Evolutionary conservation across 2,329 filamentous ascomycete genomes (phyloP), one percentile per base, ranked within the genome.

Genomic region (Escovopsis sp.): DNA sequence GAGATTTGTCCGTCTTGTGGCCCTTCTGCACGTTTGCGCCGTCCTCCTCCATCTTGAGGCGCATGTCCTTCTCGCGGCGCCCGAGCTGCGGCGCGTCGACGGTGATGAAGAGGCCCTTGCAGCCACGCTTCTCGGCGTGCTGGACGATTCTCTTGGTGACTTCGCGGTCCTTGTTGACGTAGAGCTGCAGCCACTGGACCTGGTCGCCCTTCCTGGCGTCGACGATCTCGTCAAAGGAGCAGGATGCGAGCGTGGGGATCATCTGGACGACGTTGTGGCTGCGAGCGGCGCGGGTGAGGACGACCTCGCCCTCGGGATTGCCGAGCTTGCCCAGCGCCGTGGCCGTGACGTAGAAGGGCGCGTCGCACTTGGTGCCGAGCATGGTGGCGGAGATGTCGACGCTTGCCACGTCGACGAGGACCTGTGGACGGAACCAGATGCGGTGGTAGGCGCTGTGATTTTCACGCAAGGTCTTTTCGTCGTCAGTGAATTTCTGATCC

Each of bases 391-490:
- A 78, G 58, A 84, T 78, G 60, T 95, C 85, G 47, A 98, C 75
- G 19, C 84, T 73, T 59, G 88, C 84, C 33, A 98, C 91, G 56
- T 98, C 82, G 42, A 94, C 77, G 43, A 98, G 78, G 43, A 98
- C 69, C 49, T 80, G 80, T 4, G 91, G 91, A 19, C 91, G 79
- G 69, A 98, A 96, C 89, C 91, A 78, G 63, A 95, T 93, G 59
- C 93, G 88, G 67, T 98, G 91, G 67, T 87, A 98, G 38, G 91
- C 91, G 38, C 75, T 77, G 66, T 95, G 89, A 66, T 98, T 98
- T 65, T 96, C 89, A 49, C 89, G 79, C 70, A 96, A 71, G 0
- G 91, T 95, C 83, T 93, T 12, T 6, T 28, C 26, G 12, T 4
- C 4, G 4, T 33, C 7, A 32, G 19, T 38, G 1, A 26, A 26